Base-by-base conservation (phyloP, 2,329 filamentous ascomycete genomes). In the Incumbomyces lentus region DNA sequence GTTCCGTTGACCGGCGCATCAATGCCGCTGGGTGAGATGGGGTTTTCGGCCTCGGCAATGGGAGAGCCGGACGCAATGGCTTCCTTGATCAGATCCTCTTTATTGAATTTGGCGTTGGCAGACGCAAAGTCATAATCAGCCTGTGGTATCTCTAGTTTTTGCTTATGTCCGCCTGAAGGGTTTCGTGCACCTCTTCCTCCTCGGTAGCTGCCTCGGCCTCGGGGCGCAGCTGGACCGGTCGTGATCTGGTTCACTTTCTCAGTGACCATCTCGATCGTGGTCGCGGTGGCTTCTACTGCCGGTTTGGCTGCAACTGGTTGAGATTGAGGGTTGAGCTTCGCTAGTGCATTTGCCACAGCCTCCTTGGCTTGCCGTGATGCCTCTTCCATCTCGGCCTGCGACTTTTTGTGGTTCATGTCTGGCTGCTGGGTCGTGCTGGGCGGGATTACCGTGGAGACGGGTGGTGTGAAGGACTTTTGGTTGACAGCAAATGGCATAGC, bases 101-200 rank as follows among this genome's bases (percentile, higher is more conserved):
- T 83, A 70, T 87, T 90, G 70, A 93, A 93, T 64, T 89, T 92
- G 40, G 85, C 85, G 62, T 94, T 94, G 22, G 85, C 75, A 13
- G 76, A 78, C 56, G 84, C 84, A 60, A 98, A 98, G 60, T 98
- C 90, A 58, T 89, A 98, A 61, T 96, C 92, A 1, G 86, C 81
- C 40, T 84, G 78, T 0, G 92, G 92, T 2, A 98, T 86, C 44
- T 95, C 89, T 29, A 96, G 79, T 68, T 86, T 92, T 56, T 74
- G 70, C 40, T 73, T 68, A 49, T 69, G 62, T 47, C 63, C 59
- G 43, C 64, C 59, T 38, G 72, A 68, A 49, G 67, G 60, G 44
- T 42, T 50, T 29, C 45, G 51, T 35, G 64, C 66, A 29, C 71
- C 70, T 46, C 71, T 64, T 30, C 68, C 68, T 38, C 74, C 71